Percentiles rank a stretch among this genome's conserved stretches.
These are phyloP conservation scores for Hibiscus trionum DNA, from an alignment of 345 rosid species.

Conservation along the genomic window DNA sequence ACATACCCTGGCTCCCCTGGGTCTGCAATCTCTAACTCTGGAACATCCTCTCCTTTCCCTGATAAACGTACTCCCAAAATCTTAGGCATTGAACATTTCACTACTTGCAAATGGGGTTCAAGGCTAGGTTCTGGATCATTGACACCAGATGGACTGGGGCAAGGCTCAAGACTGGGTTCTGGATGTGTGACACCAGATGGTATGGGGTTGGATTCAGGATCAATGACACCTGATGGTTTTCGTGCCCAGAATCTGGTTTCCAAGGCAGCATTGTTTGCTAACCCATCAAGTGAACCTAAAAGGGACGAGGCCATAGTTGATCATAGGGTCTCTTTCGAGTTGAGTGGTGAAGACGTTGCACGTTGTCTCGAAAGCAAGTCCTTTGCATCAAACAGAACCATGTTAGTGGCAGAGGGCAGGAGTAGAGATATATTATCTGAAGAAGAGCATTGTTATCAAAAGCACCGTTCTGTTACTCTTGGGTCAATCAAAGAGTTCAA, in stretches of 20 bases:
- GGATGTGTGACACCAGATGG: conserved; percentile 72
- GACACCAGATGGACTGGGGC: conserved; percentile 68
- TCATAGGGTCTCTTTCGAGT: conserved; percentile 86
- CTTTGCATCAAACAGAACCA: conserved; percentile 24
- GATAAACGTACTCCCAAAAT: conserved; percentile 59
- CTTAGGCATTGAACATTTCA: conserved; percentile 58
- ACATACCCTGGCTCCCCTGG: conserved; percentile 75
- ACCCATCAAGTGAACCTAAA: conserved; percentile 38
- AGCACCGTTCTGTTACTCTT: conserved; percentile 51
- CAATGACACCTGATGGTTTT: conserved; percentile 56
- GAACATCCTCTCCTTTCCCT: conserved; percentile 81
- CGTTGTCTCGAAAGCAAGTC: conserved; percentile 71
- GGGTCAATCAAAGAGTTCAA: conserved; percentile 85
- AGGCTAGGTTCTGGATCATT: conserved; percentile 74
- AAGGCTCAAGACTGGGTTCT: conserved; percentile 65
- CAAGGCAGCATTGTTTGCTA: conserved; percentile 41
- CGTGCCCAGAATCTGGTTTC: conserved; percentile 29
- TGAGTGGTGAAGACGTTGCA: conserved; percentile 91
- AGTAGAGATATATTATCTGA: conserved; percentile 22
- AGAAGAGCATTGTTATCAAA: conserved; percentile 39
- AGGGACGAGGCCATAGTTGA: conserved; percentile 30
- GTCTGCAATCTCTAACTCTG: conserved; percentile 66
- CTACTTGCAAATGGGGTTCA: conserved; percentile 73
- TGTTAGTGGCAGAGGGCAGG: conserved; percentile 11
- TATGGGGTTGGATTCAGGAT: conserved; percentile 53